Base-by-base conservation (phyloP, 306 rosid species). In the Lathyrus aphaca region DNA sequence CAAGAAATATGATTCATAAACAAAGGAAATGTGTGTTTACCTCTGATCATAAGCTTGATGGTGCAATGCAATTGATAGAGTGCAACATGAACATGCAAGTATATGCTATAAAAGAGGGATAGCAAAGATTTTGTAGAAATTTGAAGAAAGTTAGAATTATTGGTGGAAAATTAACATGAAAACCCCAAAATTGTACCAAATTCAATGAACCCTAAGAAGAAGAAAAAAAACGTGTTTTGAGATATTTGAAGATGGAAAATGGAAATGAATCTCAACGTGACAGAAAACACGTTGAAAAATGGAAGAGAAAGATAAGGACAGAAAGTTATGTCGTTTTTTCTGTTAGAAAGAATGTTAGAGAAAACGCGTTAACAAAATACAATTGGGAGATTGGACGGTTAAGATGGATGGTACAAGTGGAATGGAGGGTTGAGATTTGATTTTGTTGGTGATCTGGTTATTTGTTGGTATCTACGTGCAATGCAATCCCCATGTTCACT, bases 251-350 rank as follows among this genome's bases (percentile, higher is more conserved):
- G 51, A 8, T 46, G 72, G 64, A 61, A n/a, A 35, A n/a, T 35
- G 55, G 32, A 32, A 18, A 30, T 18, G 23, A 29, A 37, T 64
- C 10, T 71, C 46, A 59, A 30, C 11, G 79, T 68, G 73, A 69
- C 30, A 53, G 27, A 29, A 40, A 13, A 15, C 25, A 49, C 2
- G 46, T 23, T 64, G 71, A 50, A 49, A 72, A 65, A 59, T 37
- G 66, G 42, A 61, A 42, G 35, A 73, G 29, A 61, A 29, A 58
- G 40, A 35, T 6, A 46, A 11, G 58, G 46, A 35, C 25, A 10
- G 35, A 27, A 57, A 35, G 68, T 53, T 60, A 19, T 14, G 54
- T 83, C 50, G 85, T 79, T 79, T 74, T 81, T 89, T 86, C 86
- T 42, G 91, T 82, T 88, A 48, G 14, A 19, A 30, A 27, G 72